Evolutionary conservation across 2,329 filamentous ascomycete species (phyloP).

Genomic region (Sclerotiophoma versabilis): DNA sequence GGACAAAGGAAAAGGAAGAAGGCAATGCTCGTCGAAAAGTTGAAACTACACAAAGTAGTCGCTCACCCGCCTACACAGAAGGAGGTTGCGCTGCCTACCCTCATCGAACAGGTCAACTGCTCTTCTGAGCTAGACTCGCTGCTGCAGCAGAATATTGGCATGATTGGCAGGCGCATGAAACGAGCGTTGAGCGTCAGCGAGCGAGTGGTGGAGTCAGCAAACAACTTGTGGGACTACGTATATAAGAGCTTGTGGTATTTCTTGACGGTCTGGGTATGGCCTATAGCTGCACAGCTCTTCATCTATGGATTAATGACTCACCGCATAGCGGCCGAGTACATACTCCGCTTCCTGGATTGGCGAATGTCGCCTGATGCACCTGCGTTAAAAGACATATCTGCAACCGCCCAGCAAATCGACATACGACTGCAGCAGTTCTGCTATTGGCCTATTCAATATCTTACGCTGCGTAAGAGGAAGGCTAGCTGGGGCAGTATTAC

Average conservation of each 20-base stretch:
- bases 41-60: slow-evolving; percentile 85
- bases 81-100: slow-evolving; percentile 78
- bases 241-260: slow-evolving; percentile 73
- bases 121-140: slow-evolving; percentile 86
- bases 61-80: slow-evolving; percentile 79
- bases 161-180: slow-evolving; percentile 81
- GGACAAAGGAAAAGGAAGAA: slow-evolving; percentile 70
- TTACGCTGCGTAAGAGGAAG: slow-evolving; percentile 87
- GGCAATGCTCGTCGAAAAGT: slow-evolving; percentile 77
- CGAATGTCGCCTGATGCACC: slow-evolving; percentile 75
- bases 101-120: slow-evolving; percentile 95
- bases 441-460: slow-evolving; percentile 98
- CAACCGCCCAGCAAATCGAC: slow-evolving; percentile 95
- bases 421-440: slow-evolving; percentile 97
- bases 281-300: slow-evolving; percentile 73
- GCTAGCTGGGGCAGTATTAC: slow-evolving; percentile 96
- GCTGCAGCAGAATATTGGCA: slow-evolving; percentile 86
- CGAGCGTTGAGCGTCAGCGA: slow-evolving; percentile 92
- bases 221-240: slow-evolving; percentile 80
- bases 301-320: slow-evolving; percentile 81
- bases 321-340: slow-evolving; percentile 78
- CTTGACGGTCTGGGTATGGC: slow-evolving; percentile 78
- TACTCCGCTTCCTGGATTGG: slow-evolving; percentile 85
- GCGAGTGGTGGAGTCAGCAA: slow-evolving; percentile 90
- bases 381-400: slow-evolving; percentile 93